Conservation (phyloP, 257 asterid species). For the Cruciata laevipes region DNA sequence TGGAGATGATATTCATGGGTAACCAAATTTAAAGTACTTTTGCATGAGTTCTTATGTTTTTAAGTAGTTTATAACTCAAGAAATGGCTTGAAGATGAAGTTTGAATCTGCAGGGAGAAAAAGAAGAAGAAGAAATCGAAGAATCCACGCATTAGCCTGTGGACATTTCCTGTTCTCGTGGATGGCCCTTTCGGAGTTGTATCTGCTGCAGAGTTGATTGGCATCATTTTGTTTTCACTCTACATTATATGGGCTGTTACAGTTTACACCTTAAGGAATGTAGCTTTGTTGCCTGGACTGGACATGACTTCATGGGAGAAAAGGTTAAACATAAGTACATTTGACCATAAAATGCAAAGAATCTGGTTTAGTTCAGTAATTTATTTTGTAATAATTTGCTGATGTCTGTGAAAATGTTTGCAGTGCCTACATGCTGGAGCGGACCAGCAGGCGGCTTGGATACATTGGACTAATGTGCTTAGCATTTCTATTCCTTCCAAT, state of each 20-base stretch:
- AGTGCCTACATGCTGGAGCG: slow-evolving; percentile 49
- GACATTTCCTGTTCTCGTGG: slow-evolving; percentile 79
- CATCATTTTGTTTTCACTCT: slow-evolving; percentile 37
- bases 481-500: slow-evolving; percentile 61
- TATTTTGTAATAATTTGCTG: neutral
- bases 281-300: slow-evolving; percentile 20
- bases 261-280: slow-evolving; percentile 33
- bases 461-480: slow-evolving; percentile 63
- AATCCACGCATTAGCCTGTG: slow-evolving; percentile 50
- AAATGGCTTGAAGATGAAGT: neutral
- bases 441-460: slow-evolving; percentile 57
- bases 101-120: slow-evolving; percentile 27
- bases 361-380: slow-evolving; percentile 2
- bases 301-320: slow-evolving; percentile 26
- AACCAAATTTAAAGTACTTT: neutral
- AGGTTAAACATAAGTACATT: slow-evolving; percentile 29
- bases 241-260: slow-evolving; percentile 53
- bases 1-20: slow-evolving; percentile 39
- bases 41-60: neutral
- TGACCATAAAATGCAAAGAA: neutral
- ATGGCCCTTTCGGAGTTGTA: slow-evolving; percentile 86
- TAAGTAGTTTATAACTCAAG: neutral
- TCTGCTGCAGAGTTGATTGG: slow-evolving; percentile 84
- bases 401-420: neutral
- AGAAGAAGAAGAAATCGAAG: slow-evolving; percentile 32